phyloP scores from a whole-genome alignment of 78 protist species.

The Dictyostelium citrinum region DNA sequence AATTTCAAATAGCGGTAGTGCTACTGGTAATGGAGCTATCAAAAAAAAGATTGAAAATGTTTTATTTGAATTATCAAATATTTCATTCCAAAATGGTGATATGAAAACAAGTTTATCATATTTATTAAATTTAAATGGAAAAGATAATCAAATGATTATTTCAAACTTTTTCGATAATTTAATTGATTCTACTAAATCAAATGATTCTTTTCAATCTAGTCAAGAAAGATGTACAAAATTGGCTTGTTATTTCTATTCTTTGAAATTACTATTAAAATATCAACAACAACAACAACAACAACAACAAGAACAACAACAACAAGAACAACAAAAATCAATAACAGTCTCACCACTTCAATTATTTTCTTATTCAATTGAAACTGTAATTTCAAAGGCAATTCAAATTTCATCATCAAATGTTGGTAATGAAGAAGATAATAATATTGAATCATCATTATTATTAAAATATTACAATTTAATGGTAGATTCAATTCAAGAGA shows the following conservation, averaged over 20 bases:
- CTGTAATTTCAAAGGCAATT: background rate
- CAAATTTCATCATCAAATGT: background rate
- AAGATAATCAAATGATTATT: background rate
- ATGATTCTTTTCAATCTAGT: slow-evolving; percentile 12
- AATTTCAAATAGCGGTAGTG: background rate
- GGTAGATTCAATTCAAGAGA: slow-evolving; percentile 56
- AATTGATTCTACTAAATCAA: background rate
- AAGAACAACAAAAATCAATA: background rate
- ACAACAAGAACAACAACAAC: background rate
- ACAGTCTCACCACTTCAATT: background rate
- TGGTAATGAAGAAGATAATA: background rate
- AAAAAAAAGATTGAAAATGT: background rate
- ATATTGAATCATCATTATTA: background rate
- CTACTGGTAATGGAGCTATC: background rate
- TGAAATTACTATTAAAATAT: background rate
- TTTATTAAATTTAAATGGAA: background rate
- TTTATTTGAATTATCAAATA: slow-evolving; percentile 8
- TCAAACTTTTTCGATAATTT: background rate
- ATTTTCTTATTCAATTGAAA: slow-evolving; percentile 8
- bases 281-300: background rate
- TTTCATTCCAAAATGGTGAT: slow-evolving; percentile 25
- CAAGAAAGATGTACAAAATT: slow-evolving; percentile 29
- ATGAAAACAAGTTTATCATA: slow-evolving; percentile 4
- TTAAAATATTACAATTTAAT: slow-evolving; percentile 16
- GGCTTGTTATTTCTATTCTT: slow-evolving; percentile 57